Conservation (phyloP, 1,139 yeast genomes). For the Torulaspora pretoriensis region DNA sequence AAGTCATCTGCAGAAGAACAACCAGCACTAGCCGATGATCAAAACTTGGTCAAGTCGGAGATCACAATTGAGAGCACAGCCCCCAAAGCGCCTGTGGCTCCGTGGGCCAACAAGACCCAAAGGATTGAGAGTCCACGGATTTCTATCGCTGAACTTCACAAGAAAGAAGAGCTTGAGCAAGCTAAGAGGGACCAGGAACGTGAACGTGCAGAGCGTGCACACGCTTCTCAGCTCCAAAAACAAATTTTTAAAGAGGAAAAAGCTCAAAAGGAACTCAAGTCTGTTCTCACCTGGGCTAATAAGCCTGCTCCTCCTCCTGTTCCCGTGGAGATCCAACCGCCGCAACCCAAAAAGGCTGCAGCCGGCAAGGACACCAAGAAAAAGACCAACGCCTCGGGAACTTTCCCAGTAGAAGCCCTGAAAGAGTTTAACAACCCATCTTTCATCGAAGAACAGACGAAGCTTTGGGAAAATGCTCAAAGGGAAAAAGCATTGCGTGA, state of each 20-base stretch:
- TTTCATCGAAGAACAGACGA: slow-evolving; percentile 30
- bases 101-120: slow-evolving; percentile 44
- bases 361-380: slow-evolving; percentile 7
- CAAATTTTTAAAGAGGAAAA: slow-evolving; percentile 26
- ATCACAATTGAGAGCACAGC: slow-evolving; percentile 15
- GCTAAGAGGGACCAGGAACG: slow-evolving; percentile 21
- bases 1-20: slow-evolving; percentile 10
- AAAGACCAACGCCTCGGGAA: slow-evolving; percentile 3
- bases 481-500: slow-evolving; percentile 18
- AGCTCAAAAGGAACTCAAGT: slow-evolving; percentile 21
- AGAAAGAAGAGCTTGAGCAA: slow-evolving; percentile 21
- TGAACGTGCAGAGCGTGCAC: slow-evolving; percentile 20
- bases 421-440: slow-evolving; percentile 26
- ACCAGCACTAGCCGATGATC: slow-evolving; percentile 4
- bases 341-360: slow-evolving; percentile 16
- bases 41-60: slow-evolving; percentile 12
- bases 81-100: slow-evolving; percentile 34
- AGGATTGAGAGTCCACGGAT: slow-evolving; percentile 19
- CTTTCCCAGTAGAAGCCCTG: slow-evolving; percentile 9
- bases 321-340: slow-evolving; percentile 20
- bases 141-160: slow-evolving; percentile 24
- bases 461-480: slow-evolving; percentile 32
- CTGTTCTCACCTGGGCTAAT: slow-evolving; percentile 34
- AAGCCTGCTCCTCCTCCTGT: slow-evolving; percentile 20
- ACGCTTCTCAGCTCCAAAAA: slow-evolving; percentile 24